Conservation (phyloP, 2,329 filamentous ascomycete species). For the Helminthosporium solani region DNA sequence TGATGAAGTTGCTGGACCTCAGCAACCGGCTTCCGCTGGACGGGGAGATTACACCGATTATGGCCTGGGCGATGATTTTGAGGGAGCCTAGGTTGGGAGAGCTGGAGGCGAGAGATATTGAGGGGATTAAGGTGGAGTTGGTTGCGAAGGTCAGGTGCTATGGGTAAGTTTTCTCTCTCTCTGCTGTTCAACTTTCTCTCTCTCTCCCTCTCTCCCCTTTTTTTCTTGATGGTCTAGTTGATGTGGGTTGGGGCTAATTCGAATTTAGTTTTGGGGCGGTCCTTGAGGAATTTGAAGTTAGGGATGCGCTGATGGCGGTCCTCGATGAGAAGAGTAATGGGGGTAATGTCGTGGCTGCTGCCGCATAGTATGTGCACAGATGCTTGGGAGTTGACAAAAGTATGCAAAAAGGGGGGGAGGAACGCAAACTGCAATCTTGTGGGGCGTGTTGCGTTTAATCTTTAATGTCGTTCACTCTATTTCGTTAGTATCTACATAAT, state of each 20-base stretch:
- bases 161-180: conserved; percentile 68
- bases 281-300: conserved; percentile 70
- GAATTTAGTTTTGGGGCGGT: conserved; percentile 63
- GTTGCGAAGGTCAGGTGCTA: conserved; percentile 85
- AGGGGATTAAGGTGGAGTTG: conserved; percentile 70
- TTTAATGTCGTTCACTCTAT: conserved; percentile 22
- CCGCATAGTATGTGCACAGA: not conserved
- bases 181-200: too few relatives aligned
- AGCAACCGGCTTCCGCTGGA: conserved; percentile 81
- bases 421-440: not conserved
- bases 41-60: conserved; percentile 90
- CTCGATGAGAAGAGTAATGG: conserved; percentile 57
- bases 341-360: not conserved
- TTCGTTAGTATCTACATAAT: conserved; percentile 15
- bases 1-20: conserved; percentile 79
- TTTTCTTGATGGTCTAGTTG: too few relatives aligned
- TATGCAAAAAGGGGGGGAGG: not conserved
- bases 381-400: not conserved
- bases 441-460: conserved; percentile 16
- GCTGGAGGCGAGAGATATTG: conserved; percentile 68
- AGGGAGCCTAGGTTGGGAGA: conserved; percentile 59
- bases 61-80: conserved; percentile 86
- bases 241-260: not conserved
- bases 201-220: too few relatives aligned
- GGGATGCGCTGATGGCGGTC: conserved; percentile 73